phyloP scores from a whole-genome alignment of 208 protist genomes.

The Crithidia thermophila region DNA sequence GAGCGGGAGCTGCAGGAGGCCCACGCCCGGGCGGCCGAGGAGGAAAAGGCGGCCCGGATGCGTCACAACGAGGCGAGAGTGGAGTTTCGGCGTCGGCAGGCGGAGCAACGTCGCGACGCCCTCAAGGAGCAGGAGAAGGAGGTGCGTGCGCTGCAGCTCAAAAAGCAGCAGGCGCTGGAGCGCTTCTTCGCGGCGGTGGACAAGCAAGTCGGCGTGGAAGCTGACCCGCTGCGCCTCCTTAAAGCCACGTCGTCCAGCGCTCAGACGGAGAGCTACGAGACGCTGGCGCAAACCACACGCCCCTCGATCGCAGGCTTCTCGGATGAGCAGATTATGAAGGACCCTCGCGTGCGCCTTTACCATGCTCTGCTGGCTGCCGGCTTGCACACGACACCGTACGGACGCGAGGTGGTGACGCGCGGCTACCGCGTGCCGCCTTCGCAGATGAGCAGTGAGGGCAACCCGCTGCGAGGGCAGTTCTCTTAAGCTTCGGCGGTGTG shows the following conservation, averaged over 20 bases:
- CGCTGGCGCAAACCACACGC: constrained; percentile 42
- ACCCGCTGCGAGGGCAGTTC: constrained; percentile 53
- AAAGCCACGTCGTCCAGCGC: constrained; percentile 65
- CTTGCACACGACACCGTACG: constrained; percentile 79
- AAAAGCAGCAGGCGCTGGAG: constrained; percentile 62
- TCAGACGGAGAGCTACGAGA: constrained; percentile 42
- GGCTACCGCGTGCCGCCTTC: constrained; percentile 69
- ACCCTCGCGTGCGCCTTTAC: constrained; percentile 82
- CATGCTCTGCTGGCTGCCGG: constrained; percentile 75
- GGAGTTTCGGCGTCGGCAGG: constrained; percentile 47
- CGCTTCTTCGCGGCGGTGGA: constrained; percentile 77
- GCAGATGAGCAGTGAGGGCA: constrained; percentile 73
- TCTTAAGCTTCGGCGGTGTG: constrained; percentile 4
- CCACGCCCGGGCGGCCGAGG: constrained; percentile 39
- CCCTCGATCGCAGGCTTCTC: constrained; percentile 58
- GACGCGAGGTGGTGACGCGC: constrained; percentile 62
- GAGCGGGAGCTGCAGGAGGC: constrained; percentile 43
- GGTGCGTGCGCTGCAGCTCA: constrained; percentile 38
- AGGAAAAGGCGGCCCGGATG: constrained; percentile 40
- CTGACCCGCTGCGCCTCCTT: constrained; percentile 59
- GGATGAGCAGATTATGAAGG: constrained; percentile 76
- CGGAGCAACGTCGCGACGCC: constrained; percentile 40
- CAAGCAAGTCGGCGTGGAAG: constrained; percentile 58
- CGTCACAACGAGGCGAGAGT: constrained; percentile 63
- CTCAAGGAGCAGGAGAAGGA: constrained; percentile 43